phyloP scores from a whole-genome alignment of 2,329 filamentous ascomycete species.

The Ramichloridium luteum region DNA sequence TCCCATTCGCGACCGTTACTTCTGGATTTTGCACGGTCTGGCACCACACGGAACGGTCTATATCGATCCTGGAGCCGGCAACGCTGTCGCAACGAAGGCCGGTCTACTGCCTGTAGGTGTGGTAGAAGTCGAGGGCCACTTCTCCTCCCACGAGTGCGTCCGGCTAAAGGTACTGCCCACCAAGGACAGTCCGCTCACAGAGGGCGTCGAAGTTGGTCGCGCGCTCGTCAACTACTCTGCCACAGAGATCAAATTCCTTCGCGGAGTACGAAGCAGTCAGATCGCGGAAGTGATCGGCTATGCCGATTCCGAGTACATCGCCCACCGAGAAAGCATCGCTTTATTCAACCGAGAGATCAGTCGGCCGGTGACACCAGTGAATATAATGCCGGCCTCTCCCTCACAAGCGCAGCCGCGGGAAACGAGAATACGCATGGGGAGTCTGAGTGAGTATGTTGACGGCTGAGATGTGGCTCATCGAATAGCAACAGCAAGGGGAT shows the following conservation, averaged over 20 bases:
- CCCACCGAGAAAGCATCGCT: constrained; percentile 75
- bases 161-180: constrained; percentile 64
- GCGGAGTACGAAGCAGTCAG: constrained; percentile 69
- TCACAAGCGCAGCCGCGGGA: constrained; percentile 5
- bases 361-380: constrained; percentile 21
- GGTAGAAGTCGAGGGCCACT: constrained; percentile 74
- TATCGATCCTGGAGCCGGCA: constrained; percentile 81
- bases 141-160: constrained; percentile 87
- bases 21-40: constrained; percentile 92
- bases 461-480: too few species aligned
- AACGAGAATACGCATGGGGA: constrained; percentile 18
- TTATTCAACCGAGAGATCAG: constrained; percentile 41
- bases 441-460: constrained; percentile 19
- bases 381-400: constrained; percentile 3
- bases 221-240: constrained; percentile 91
- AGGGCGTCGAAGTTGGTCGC: constrained; percentile 60
- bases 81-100: constrained; percentile 69
- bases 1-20: constrained; percentile 84
- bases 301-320: constrained; percentile 89
- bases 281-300: constrained; percentile 76
- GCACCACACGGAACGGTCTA: constrained; percentile 82
- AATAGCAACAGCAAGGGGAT: too few species aligned
- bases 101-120: constrained; percentile 85
- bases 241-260: constrained; percentile 69
- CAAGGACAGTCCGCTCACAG: constrained; percentile 32